Conservation (phyloP, 2,329 filamentous ascomycete genomes). For the Apiospora marii region DNA sequence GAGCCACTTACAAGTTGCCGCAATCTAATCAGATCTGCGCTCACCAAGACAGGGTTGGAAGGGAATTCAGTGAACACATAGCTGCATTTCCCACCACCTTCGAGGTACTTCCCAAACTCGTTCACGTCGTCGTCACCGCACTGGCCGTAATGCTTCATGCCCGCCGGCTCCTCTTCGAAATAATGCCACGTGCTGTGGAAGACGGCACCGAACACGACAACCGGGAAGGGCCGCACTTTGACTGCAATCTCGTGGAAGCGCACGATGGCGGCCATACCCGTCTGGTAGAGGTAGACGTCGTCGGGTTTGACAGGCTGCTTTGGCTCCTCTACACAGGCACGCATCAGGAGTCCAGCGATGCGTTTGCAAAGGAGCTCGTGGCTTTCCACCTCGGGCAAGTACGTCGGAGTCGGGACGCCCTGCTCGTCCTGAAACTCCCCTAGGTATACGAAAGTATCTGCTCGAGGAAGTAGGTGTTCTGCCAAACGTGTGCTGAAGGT, state of each 20-base stretch:
- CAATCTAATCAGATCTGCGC: constrained; percentile 49
- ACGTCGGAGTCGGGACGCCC: constrained; percentile 45
- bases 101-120: constrained; percentile 54
- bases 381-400: constrained; percentile 46
- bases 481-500: constrained; percentile 56
- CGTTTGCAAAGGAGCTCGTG: constrained; percentile 50
- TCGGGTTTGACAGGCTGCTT: constrained; percentile 36
- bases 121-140: constrained; percentile 52
- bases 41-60: constrained; percentile 53
- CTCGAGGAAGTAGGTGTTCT: constrained; percentile 50
- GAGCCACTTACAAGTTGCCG: constrained; percentile 48
- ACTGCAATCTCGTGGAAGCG: constrained; percentile 49
- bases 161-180: constrained; percentile 52
- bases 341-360: constrained; percentile 51
- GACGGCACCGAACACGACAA: constrained; percentile 57
- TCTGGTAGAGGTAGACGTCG: constrained; percentile 62
- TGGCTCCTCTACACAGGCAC: constrained; percentile 46
- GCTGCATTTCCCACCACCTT: constrained; percentile 49
- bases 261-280: constrained; percentile 63
- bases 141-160: constrained; percentile 56
- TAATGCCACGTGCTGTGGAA: constrained; percentile 60
- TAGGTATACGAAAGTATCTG: constrained; percentile 47
- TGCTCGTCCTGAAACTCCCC: constrained; percentile 36
- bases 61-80: constrained; percentile 60
- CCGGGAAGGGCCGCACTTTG: constrained; percentile 43